Evolutionary conservation across 495 filamentous ascomycete genomes (phyloP).

Genomic region (Symbiotaphrina buchneri): DNA sequence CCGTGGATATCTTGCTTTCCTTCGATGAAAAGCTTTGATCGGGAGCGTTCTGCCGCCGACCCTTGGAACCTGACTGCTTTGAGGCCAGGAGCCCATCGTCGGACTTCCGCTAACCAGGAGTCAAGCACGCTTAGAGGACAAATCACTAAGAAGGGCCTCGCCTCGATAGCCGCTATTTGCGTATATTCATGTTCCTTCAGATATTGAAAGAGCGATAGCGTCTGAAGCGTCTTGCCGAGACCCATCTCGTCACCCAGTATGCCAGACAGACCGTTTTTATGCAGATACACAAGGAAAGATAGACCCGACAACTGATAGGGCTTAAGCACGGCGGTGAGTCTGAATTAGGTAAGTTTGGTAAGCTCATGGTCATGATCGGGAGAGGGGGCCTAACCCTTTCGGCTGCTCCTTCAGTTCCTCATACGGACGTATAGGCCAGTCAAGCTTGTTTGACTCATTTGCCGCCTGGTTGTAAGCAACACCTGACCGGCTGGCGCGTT

Average conservation of each 20-base stretch:
- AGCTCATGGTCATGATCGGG: not conserved
- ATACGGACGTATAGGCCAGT: constrained; percentile 18
- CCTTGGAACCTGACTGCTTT: constrained; percentile 35
- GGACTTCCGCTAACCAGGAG: constrained; percentile 31
- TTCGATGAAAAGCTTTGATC: constrained; percentile 24
- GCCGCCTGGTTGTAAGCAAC: constrained; percentile 3
- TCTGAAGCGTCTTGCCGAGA: constrained; percentile 38
- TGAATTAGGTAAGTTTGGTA: not conserved
- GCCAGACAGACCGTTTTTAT: constrained; percentile 31
- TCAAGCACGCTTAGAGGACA: constrained; percentile 34
- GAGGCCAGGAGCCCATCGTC: constrained; percentile 32
- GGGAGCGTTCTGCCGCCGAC: constrained; percentile 19
- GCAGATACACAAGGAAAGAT: constrained; percentile 33
- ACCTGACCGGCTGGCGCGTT: constrained; percentile 5
- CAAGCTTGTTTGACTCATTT: constrained; percentile 3
- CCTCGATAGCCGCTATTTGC: constrained; percentile 9
- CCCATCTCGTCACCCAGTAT: constrained; percentile 43
- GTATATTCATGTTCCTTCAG: constrained; percentile 16
- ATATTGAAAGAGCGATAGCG: constrained; percentile 30
- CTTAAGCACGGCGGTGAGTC: constrained; percentile 30
- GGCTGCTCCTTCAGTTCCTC: constrained; percentile 24
- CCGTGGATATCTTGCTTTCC: constrained; percentile 18
- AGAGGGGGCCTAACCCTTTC: constrained; percentile 12
- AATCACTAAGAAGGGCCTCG: constrained; percentile 31
- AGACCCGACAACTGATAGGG: constrained; percentile 39